A percentile compares a stretch with the other conserved stretches of the same genome.
Conservation (phyloP, 352 stramenopile genomes). For the Thraustochytrium striatum region DNA sequence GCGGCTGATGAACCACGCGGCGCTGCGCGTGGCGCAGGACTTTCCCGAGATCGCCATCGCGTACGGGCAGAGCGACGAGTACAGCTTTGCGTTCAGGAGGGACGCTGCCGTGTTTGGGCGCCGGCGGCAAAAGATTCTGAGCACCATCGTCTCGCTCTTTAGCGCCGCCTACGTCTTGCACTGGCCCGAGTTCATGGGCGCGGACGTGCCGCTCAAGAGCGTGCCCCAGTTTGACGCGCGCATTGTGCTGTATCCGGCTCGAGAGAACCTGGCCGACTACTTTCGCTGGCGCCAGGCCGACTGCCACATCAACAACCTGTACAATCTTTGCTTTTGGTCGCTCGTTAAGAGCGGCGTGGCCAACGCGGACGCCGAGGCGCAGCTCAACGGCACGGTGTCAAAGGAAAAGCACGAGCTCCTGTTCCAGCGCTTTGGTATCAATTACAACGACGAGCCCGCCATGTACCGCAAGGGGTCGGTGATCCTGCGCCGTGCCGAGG, state of each 20-base stretch:
- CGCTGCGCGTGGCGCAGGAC: slow-evolving; percentile 51
- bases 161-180: slow-evolving; percentile 57
- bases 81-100: slow-evolving; percentile 54
- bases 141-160: slow-evolving; percentile 58
- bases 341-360: slow-evolving; percentile 53
- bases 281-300: slow-evolving; percentile 58
- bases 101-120: slow-evolving; percentile 49
- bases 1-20: slow-evolving; percentile 56
- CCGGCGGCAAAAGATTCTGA: slow-evolving; percentile 54
- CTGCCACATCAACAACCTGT: slow-evolving; percentile 60
- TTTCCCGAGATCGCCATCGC: slow-evolving; percentile 56
- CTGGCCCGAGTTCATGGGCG: slow-evolving; percentile 55
- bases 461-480: slow-evolving; percentile 50
- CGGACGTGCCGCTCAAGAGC: slow-evolving; percentile 48
- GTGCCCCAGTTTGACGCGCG: slow-evolving; percentile 56
- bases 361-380: slow-evolving; percentile 50
- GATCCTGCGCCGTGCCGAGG: background rate
- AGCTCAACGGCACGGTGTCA: slow-evolving; percentile 52
- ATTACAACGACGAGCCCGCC: slow-evolving; percentile 58
- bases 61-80: slow-evolving; percentile 60
- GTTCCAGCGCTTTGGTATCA: slow-evolving; percentile 57
- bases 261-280: slow-evolving; percentile 57
- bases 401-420: slow-evolving; percentile 60
- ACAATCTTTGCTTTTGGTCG: slow-evolving; percentile 58
- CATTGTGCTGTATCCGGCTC: slow-evolving; percentile 55